Base-by-base conservation (phyloP, 805 yeast genomes). In the Cyberlindnera xishuangbannaensis region DNA sequence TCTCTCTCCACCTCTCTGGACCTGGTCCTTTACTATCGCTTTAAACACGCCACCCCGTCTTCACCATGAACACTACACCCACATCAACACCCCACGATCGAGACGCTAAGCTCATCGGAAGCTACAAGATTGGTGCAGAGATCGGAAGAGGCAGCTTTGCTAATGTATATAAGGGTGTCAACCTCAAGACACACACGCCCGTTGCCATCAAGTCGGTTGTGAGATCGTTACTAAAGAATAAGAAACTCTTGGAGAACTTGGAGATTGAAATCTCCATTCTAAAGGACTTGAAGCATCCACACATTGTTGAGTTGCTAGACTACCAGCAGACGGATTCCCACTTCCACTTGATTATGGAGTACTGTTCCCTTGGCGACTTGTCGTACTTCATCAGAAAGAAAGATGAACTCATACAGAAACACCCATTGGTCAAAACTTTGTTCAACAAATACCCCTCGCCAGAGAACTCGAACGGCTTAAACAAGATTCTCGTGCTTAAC, bases 81-180 rank as follows among this genome's bases (percentile, higher is more conserved):
- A 25, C 41, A 23, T 27, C 37, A 8, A 25, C 37, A 10, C 31
- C 34, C 6, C 35, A 27, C 13, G 37, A 33, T 23, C 29, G 38
- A 22, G 39, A 37, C 13, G 30, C 27, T 22, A 45, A 44, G 33
- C 37, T 48, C 32, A 42, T 48, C 13, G 56, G 49, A 15, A 39
- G 41, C 27, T 52, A 48, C 42, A 50, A 46, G 31, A 37, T 49
- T 12, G 57, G 56, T 3, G 41, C 51, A 3, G 95, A 87, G 56
- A 90, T 92, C 34, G 98, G 98, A 16, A 78, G 83, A 49, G 98
- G 98, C 21, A 83, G 95, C 7, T 92, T 92, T 64, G 98, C 98
- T 48, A 82, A 80, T 41, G 98, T 92, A 17, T 90, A 83, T 65
- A 87, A 85, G 59, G 95, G 96, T 33, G 67, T 71, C 37, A 67